Percentiles rank a stretch among this genome's conserved stretches.
Evolutionary conservation across 2,329 filamentous ascomycete genomes (phyloP).

Genomic region (Sodiomyces alkalinus): DNA sequence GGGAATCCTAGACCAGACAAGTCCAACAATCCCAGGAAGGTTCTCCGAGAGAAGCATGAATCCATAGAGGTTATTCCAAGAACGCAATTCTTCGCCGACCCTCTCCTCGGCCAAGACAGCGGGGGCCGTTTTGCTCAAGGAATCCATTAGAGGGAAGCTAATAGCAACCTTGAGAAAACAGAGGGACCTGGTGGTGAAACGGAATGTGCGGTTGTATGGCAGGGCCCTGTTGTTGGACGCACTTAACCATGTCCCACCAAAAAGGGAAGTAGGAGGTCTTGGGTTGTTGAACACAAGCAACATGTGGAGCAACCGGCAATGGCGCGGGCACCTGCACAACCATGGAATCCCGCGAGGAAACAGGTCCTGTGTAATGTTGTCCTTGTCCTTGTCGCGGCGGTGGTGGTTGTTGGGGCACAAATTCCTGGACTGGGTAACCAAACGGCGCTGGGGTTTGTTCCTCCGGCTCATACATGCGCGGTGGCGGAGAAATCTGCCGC

Average conservation of each 20-base stretch:
- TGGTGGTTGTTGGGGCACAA: conserved; percentile 25
- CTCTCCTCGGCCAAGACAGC: too few species aligned
- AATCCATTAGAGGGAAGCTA: too few species aligned
- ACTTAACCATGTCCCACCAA: conserved; percentile 34
- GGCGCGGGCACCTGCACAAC: conserved; percentile 12
- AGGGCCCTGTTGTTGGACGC: conserved; percentile 33
- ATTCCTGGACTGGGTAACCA: conserved; percentile 29
- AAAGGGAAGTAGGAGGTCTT: conserved; percentile 31
- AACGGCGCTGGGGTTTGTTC: conserved; percentile 22
- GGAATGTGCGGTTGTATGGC: conserved; percentile 32
- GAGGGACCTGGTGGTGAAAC: conserved; percentile 36
- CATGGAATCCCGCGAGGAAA: conserved; percentile 15
- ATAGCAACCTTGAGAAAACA: conserved; percentile 36
- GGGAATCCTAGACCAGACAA: too few species aligned
- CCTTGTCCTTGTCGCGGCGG: too few species aligned
- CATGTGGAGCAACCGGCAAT: conserved; percentile 20
- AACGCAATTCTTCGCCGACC: too few species aligned
- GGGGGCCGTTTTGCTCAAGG: too few species aligned
- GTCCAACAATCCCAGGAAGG: too few species aligned
- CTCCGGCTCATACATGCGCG: conserved; percentile 30
- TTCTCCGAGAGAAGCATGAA: too few species aligned
- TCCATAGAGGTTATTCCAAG: too few species aligned
- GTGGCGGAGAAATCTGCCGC: too few species aligned
- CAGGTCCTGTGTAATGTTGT: conserved; percentile 28
- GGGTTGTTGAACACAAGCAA: conserved; percentile 18